Base-by-base conservation (phyloP, 2,329 filamentous ascomycete species). In the Pestalotiopsis sp. region DNA sequence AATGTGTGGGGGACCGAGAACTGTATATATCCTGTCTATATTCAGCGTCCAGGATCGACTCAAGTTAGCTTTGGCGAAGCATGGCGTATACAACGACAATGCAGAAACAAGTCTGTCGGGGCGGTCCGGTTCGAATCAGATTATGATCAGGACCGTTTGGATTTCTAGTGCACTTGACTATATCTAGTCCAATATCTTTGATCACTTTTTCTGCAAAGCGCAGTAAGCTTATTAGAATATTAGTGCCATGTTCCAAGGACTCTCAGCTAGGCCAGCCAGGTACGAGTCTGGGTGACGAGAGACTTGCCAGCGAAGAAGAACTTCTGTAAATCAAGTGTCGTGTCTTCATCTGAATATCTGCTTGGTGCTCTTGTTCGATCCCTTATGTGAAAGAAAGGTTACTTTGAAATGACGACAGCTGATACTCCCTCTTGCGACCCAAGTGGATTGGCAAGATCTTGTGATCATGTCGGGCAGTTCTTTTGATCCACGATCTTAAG, bases 11-110 rank as follows among this genome's bases (percentile, higher is more conserved):
- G 17, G 59, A 62, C 14, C 6, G 13, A 31, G 12, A 23, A 36
- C 36, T 62, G 59, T 62, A 62, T 62, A 62, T 62, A n/a, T 62
- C 31, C 59, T 62, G 13, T 62, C 13, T 62, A 62, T 41, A 62
- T 20, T n/a, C 59, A 20, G 59, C 17, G 38, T 39, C 38, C 59
- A 59, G 59, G 31, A 62, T 36, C 12, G 31, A 39, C 25, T 6
- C 11, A 31, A 11, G 6, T 9, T 9, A 36, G 6, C 31, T 62
- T 62, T 62, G 59, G 31, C 59, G 36, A 36, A 62, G 17, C 31
- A 36, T 39, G 59, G 25, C 12, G 31, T 20, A 13, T 58, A n/a
- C 25, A 39, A 62, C 41, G 59, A 17, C 36, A 39, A n/a, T 12
- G 27, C 25, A 36, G 31, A 39, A 62, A 20, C 31, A 36, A 20